Base-by-base conservation (phyloP, 352 stramenopile genomes). In the Saprolegnia parasitica region DNA sequence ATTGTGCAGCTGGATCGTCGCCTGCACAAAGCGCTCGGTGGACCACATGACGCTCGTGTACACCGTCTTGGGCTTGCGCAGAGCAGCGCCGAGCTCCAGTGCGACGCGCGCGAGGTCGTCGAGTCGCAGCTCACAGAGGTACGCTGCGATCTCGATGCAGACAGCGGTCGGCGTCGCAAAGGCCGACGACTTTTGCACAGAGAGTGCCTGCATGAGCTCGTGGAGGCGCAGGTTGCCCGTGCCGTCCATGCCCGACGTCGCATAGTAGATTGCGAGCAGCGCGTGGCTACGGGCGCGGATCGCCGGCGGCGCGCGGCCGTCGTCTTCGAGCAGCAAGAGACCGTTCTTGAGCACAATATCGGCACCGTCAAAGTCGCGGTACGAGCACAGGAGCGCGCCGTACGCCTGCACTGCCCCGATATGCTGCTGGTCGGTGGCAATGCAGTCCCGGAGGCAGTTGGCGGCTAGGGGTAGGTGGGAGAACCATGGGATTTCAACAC, bases 161-260 rank as follows among this genome's bases (percentile, higher is more conserved):
- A 90, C 79, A 0, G 83, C 71, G 45, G 29, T 70, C 10, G 63
- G 56, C 4, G 66, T 60, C 9, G 49, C 5, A 73, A 67, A 47
- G 24, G 63, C 37, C n/a, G 55, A 5, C 16, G 4, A 32, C 63
- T 47, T 55, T n/a, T 75, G 50, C 60, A 61, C 71, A 42, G 81
- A 68, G 40, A 85, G 78, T 4, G 86, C 81, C 49, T 81, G 79
- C 15, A 91, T 71, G 39, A 93, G 71, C 72, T 94, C 84, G 50
- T 91, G 81, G 15, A 84, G 73, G 21, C 76, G 67, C 26, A 91
- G 68, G 61, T 91, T 93, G 2, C 82, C 81, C 1, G 81, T 90
- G 2, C 35, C 35, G 46, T 91, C 85, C 45, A 61, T 68, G 5
- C 64, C 74, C 0, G 80, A 80, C 39, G 83, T 72, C 9, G 72